phyloP scores from a whole-genome alignment of 768 basidiomycete genomes.

The Psilocybe tampanensis region DNA sequence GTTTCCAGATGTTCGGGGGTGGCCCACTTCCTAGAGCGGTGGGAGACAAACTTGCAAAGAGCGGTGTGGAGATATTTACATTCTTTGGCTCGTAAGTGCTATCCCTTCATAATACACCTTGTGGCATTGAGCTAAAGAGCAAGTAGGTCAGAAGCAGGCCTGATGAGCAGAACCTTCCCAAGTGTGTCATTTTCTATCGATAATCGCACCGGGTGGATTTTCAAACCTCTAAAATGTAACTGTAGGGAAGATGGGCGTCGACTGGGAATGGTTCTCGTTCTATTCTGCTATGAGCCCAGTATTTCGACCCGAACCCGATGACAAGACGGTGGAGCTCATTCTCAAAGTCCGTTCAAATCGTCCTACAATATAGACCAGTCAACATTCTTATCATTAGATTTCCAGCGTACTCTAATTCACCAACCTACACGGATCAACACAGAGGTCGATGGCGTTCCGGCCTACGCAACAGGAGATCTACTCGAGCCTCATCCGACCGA shows the following conservation, averaged over 20 bases:
- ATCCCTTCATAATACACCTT: neutral
- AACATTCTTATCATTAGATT: neutral
- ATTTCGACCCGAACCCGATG: neutral
- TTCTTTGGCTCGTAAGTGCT: neutral
- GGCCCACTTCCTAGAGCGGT: neutral
- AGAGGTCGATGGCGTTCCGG: neutral
- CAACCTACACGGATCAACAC: constrained; percentile 1
- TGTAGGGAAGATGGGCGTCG: neutral
- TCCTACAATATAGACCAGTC: neutral
- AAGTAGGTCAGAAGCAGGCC: constrained; percentile 2
- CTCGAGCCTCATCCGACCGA: neutral
- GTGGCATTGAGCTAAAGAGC: neutral
- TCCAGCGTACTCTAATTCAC: neutral
- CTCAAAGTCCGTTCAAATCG: neutral
- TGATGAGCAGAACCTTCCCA: neutral
- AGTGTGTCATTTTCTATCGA: neutral
- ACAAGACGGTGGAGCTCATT: constrained; percentile 1
- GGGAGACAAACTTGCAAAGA: neutral
- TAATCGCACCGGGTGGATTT: neutral
- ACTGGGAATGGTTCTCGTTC: constrained; percentile 1
- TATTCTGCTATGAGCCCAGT: neutral
- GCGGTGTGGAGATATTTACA: neutral
- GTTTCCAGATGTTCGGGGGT: constrained; percentile 1
- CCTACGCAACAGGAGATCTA: constrained; percentile 1
- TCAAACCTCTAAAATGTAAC: neutral